Evolutionary conservation across 2,329 filamentous ascomycete genomes (phyloP).

Genomic region (Gliomastix tumulicola): DNA sequence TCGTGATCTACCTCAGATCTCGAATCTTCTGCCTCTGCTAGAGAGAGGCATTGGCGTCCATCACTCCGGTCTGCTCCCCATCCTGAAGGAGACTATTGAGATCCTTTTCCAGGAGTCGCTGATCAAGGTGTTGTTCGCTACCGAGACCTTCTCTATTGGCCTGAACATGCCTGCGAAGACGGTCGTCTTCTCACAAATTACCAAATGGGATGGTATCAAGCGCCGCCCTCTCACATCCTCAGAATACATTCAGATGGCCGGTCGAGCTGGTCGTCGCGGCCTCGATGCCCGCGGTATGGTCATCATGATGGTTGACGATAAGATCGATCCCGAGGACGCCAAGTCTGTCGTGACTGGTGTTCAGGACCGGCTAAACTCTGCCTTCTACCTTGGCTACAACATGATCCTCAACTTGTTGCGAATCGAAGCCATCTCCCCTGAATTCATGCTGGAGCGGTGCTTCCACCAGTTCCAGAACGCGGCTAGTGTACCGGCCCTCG

Average conservation of each 20-base stretch:
- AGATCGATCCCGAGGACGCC: slow-evolving; percentile 90
- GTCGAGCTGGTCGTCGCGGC: slow-evolving; percentile 91
- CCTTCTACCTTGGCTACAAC: slow-evolving; percentile 97
- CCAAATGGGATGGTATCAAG: slow-evolving; percentile 83
- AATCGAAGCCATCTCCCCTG: slow-evolving; percentile 98
- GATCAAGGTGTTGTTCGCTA: slow-evolving; percentile 96
- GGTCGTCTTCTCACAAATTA: slow-evolving; percentile 95
- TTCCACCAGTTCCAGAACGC: slow-evolving; percentile 99
- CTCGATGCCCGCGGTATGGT: slow-evolving; percentile 97
- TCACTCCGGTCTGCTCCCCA: slow-evolving; percentile 90
- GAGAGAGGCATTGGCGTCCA: slow-evolving; percentile 93
- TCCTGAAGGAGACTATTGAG: slow-evolving; percentile 97
- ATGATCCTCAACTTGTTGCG: slow-evolving; percentile 96
- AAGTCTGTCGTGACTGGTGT: slow-evolving; percentile 94
- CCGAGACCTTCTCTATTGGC: slow-evolving; percentile 97
- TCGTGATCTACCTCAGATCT: slow-evolving; percentile 79
- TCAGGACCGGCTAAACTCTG: slow-evolving; percentile 95
- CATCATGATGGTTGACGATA: slow-evolving; percentile 98
- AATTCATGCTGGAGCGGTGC: slow-evolving; percentile 97
- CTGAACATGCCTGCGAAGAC: slow-evolving; percentile 99
- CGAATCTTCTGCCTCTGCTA: slow-evolving; percentile 80
- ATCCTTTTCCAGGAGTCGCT: slow-evolving; percentile 97
- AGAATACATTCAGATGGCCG: slow-evolving; percentile 98
- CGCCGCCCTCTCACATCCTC: slow-evolving; percentile 84
- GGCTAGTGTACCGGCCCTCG: slow-evolving; percentile 73